These are phyloP conservation scores for Fagus crenata DNA, from an alignment of 306 rosid species.

Conservation along the genomic window DNA sequence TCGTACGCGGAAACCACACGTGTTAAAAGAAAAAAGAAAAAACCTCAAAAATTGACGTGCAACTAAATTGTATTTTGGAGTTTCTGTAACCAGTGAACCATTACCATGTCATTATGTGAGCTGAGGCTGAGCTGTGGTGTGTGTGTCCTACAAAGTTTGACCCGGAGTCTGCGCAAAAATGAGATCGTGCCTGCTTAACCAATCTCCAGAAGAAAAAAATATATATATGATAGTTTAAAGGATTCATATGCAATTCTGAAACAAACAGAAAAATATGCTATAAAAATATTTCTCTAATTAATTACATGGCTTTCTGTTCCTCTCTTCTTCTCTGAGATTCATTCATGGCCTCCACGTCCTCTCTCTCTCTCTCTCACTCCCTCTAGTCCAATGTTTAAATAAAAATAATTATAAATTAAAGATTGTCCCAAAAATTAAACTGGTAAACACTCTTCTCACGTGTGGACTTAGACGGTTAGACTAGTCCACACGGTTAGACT, in stretches of 20 bases:
- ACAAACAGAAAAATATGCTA: background rate
- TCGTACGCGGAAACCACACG: no score
- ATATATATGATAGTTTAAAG: no score
- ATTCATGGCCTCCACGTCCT: slow-evolving; percentile 26
- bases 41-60: no score
- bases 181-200: background rate
- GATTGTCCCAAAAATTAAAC: no score
- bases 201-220: background rate
- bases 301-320: slow-evolving; percentile 10
- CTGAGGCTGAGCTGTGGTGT: background rate
- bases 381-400: background rate
- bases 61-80: no score
- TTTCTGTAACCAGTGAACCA: no score
- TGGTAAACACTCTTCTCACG: no score
- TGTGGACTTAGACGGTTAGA: no score
- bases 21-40: no score
- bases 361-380: slow-evolving; percentile 10
- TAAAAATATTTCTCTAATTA: background rate
- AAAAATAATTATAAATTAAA: no score
- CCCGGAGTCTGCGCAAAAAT: background rate
- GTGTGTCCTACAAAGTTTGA: background rate
- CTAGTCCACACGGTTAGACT: no score
- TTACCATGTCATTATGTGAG: no score
- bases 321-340: background rate
- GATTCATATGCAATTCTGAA: background rate